phyloP scores from a whole-genome alignment of 495 filamentous ascomycete genomes.

The Lophiotrema nucula region DNA sequence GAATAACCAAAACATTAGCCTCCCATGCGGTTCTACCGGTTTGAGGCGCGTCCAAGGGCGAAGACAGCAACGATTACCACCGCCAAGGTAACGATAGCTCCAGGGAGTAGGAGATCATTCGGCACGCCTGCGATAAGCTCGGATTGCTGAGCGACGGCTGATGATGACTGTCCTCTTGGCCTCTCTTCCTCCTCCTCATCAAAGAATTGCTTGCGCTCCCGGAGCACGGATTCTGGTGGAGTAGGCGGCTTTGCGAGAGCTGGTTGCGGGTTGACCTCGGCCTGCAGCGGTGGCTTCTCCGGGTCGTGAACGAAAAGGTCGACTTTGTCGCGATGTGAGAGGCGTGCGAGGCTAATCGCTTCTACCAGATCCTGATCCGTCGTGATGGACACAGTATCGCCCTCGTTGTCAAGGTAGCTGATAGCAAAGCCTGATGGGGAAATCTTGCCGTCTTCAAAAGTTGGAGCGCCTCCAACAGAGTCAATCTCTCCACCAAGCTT shows the following conservation, averaged over 20 bases:
- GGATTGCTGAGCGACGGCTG: constrained; percentile 54
- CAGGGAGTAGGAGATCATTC: constrained; percentile 90
- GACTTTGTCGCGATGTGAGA: constrained; percentile 80
- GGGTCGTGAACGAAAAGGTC: constrained; percentile 97
- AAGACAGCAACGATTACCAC: constrained; percentile 94
- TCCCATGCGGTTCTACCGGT: constrained; percentile 46
- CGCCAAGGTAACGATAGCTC: constrained; percentile 90
- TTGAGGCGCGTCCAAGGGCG: constrained; percentile 74
- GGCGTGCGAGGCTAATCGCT: constrained; percentile 79
- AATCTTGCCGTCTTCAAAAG: constrained; percentile 71
- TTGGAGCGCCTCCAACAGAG: constrained; percentile 77
- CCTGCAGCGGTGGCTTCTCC: constrained; percentile 70
- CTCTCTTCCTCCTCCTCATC: constrained; percentile 62
- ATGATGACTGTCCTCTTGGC: constrained; percentile 42
- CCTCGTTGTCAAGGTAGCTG: constrained; percentile 96
- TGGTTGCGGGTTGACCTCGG: constrained; percentile 67
- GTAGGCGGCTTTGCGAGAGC: constrained; percentile 54
- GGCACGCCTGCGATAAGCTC: constrained; percentile 88
- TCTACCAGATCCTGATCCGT: constrained; percentile 91
- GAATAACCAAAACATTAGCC: not conserved
- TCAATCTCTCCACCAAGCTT: constrained; percentile 89
- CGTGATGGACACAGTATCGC: constrained; percentile 95
- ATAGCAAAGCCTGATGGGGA: constrained; percentile 82
- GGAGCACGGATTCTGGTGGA: constrained; percentile 56
- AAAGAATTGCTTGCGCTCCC: constrained; percentile 56